phyloP scores from a whole-genome alignment of 202 grass and related monocot genomes.

The Saccharum hybrid region DNA sequence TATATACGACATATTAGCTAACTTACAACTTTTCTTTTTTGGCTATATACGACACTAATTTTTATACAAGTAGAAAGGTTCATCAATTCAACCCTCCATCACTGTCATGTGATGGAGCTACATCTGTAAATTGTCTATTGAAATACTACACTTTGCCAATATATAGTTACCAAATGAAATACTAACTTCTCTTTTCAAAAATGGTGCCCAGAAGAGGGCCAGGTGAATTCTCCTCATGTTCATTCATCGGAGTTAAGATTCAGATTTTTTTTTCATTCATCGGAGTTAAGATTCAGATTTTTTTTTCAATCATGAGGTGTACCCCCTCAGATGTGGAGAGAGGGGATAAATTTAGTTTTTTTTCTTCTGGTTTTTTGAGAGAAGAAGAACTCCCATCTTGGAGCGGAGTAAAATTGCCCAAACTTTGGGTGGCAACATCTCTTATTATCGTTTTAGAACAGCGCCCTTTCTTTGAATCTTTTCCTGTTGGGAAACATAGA shows the following conservation, averaged over 20 bases:
- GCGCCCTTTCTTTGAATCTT: conserved; percentile 71
- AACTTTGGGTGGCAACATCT: conserved; percentile 62
- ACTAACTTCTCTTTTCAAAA: not conserved
- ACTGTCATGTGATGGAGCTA: conserved; percentile 1
- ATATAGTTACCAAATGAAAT: not conserved
- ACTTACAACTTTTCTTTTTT: no score
- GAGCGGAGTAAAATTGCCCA: conserved; percentile 62
- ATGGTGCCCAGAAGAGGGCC: conserved; percentile 7
- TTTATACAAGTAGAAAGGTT: conserved; percentile 17
- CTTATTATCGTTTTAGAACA: conserved; percentile 83
- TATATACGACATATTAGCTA: no score
- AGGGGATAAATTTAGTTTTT: conserved; percentile 26
- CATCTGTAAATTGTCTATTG: not conserved
- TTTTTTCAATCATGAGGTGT: not conserved
- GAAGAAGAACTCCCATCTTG: conserved; percentile 81
- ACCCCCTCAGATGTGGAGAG: conserved; percentile 22
- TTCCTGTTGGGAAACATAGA: conserved; percentile 82
- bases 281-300: no score
- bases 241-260: conserved; percentile 50
- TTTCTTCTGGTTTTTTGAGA: conserved; percentile 41
- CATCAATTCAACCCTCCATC: conserved; percentile 37
- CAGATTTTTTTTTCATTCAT: not conserved
- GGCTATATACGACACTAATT: not conserved
- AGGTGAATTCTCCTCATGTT: conserved; percentile 41
- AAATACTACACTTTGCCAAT: conserved; percentile 12